Conservation (phyloP, 305 asterid species). For the Ilex paraguariensis region DNA sequence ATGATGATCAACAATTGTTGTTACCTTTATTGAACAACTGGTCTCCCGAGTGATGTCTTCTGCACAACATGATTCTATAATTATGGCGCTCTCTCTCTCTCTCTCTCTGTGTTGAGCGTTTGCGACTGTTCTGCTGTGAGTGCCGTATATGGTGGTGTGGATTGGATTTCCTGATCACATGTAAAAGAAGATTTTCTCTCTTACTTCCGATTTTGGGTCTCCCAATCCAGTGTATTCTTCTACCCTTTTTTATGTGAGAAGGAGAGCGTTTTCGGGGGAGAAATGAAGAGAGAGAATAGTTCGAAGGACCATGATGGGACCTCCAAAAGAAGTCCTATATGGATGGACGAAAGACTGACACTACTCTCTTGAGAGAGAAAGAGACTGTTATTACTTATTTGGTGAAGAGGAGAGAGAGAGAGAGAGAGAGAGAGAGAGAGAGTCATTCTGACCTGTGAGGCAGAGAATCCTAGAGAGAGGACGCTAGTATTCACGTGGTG, state of each 20-base stretch:
- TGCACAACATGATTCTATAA: too few species aligned
- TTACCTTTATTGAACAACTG: too few species aligned
- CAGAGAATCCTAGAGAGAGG: not conserved
- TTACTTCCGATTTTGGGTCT: not conserved
- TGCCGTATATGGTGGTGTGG: not conserved
- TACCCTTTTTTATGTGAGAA: constrained; percentile 12
- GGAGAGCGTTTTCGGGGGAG: constrained; percentile 16
- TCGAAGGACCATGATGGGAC: constrained; percentile 36
- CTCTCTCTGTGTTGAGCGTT: not conserved
- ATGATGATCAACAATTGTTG: too few species aligned
- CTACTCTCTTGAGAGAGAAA: not conserved
- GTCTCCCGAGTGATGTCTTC: too few species aligned
- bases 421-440: constrained; percentile 10
- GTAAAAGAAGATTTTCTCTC: not conserved
- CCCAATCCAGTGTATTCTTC: not conserved
- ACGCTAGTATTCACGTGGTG: constrained; percentile 36
- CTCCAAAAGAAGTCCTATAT: constrained; percentile 22
- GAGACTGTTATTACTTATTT: not conserved
- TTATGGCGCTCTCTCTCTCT: not conserved
- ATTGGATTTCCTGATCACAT: constrained; percentile 1
- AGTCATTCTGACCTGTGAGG: not conserved
- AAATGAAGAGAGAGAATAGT: not conserved
- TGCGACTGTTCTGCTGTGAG: not conserved
- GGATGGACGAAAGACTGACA: constrained; percentile 9
- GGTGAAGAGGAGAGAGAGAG: constrained; percentile 1